These are phyloP conservation scores for Fallopia convolvulus DNA, from an alignment of 148 eudicot genomes.

Conservation along the genomic window DNA sequence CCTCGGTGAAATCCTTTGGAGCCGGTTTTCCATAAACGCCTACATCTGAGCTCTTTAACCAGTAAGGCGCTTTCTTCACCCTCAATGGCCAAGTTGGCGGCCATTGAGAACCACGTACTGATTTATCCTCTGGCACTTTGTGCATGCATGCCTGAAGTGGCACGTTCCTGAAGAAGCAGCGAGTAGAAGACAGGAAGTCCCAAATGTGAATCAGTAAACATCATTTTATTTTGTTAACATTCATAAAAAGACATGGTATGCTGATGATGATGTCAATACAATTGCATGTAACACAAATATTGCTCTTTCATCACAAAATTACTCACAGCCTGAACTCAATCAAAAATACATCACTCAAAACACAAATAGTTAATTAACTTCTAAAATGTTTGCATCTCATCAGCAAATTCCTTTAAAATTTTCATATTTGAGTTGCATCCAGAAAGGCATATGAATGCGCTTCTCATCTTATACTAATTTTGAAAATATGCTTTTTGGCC, in stretches of 20 bases:
- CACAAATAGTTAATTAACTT: too few relatives aligned
- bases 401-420: too few relatives aligned
- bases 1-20: constrained; percentile 52
- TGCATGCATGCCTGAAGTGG: constrained; percentile 60
- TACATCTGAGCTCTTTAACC: constrained; percentile 47
- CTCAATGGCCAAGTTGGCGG: constrained; percentile 61
- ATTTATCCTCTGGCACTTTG: constrained; percentile 44
- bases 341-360: neutral
- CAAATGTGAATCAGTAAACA: neutral
- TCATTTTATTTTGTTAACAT: neutral
- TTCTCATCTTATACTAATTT: neutral
- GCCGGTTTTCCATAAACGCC: constrained; percentile 66
- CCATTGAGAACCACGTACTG: constrained; percentile 58
- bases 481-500: neutral
- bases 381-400: too few relatives aligned
- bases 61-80: constrained; percentile 47
- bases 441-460: neutral
- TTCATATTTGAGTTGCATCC: neutral
- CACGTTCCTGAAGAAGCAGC: constrained; percentile 35
- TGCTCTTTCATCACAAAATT: neutral
- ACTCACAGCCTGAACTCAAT: neutral
- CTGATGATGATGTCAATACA: neutral
- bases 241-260: neutral
- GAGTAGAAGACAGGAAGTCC: too few relatives aligned
- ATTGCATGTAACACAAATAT: neutral